Base-by-base conservation (phyloP, 371 early-diverging fungal species). In the Mucor saturninus region DNA sequence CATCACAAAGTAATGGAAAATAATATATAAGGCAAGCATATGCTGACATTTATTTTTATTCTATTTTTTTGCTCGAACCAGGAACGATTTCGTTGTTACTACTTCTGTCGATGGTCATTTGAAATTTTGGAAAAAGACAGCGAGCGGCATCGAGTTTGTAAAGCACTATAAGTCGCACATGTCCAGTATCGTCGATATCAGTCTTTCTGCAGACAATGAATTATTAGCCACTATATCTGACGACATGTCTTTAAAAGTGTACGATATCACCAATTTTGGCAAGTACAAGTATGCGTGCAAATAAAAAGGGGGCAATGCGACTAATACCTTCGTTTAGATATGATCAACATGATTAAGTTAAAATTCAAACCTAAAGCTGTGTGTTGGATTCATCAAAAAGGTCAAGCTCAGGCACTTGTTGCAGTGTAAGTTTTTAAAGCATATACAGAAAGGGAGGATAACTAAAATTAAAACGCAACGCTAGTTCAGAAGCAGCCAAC, bases 121-220 rank as follows among this genome's bases (percentile, higher is more conserved):
- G 15, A 98, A 98, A 74, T 98, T 98, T 65, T 98, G 99, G 99
- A 97, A 97, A 72, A 97, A 96, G 81, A 89, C 92, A n/a, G 88
- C 84, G 5, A 79, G 80, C 39, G 97, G 96, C 15, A 91, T 98
- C 54, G 98, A 97, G 74, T 98, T 98, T 81, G 97, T 97, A 39
- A 98, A 98, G 79, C 94, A 96, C 69, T 98, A 89, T 67, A 85
- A 93, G 10, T 89, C 98, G 0, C 98, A 98, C 70, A 53, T 96
- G 85, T 67, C 73, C 4, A 72, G 54, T 32, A 84, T 91, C 39
- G 67, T 72, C 7, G 87, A 90, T 10, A 80, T 89, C 31, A 76
- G 83, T 32, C 68, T 86, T 10, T 91, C 91, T 5, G 74, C 80
- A n/a, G 96, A 98, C 68, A 92, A 93, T 1, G 77, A 84, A 55